A percentile compares a stretch with the other conserved stretches of the same genome.
phyloP scores from a whole-genome alignment of 2,329 filamentous ascomycete species.

The Colletotrichum abscissum region DNA sequence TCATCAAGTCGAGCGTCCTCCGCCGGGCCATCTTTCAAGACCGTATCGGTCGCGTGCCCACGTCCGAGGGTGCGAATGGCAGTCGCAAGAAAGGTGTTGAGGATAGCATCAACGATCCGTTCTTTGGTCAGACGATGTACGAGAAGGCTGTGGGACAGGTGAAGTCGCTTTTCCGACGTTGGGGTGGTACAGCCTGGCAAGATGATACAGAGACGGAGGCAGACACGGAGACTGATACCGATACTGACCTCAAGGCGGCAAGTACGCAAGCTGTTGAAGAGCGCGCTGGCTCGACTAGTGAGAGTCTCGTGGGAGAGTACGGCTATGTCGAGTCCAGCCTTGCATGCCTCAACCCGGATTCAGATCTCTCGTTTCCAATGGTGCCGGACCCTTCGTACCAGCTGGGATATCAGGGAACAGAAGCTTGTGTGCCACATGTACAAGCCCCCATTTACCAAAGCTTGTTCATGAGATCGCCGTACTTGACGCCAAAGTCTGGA shows the following conservation, averaged over 20 bases:
- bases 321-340: too few relatives aligned
- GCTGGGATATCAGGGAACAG: background rate
- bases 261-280: background rate
- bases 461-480: background rate
- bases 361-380: too few relatives aligned
- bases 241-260: background rate
- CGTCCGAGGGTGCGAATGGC: background rate
- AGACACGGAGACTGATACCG: background rate
- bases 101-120: background rate
- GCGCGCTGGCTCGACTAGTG: background rate
- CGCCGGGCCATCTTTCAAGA: conserved; percentile 16
- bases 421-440: too few relatives aligned
- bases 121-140: conserved; percentile 13
- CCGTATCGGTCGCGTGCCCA: conserved; percentile 6
- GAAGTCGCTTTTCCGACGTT: background rate
- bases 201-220: background rate
- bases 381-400: background rate
- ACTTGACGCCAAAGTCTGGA: background rate
- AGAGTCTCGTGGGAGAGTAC: background rate
- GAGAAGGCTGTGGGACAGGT: background rate
- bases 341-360: too few relatives aligned
- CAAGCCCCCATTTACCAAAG: background rate
- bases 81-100: background rate
- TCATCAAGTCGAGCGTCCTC: conserved; percentile 13
- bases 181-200: background rate